A percentile compares a stretch with the other conserved stretches of the same genome.
Conservation (phyloP, 2,329 filamentous ascomycete genomes). For the Monilinia vaccinii-corymbosi region DNA sequence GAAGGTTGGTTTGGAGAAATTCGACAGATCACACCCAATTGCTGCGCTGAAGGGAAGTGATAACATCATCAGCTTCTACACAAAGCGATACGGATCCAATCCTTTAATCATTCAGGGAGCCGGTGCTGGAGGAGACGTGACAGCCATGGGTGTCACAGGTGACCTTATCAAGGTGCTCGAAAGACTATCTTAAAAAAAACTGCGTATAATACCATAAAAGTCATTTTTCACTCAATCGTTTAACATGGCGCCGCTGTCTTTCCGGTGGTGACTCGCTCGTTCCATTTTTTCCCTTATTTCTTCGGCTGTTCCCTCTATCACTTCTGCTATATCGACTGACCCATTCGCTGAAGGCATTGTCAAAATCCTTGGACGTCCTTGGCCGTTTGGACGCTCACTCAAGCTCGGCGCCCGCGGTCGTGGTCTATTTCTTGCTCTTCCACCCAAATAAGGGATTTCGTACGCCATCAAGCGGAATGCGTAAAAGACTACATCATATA, state of each 20-base stretch:
- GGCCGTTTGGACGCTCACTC: conserved; percentile 45
- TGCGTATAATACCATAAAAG: conserved; percentile 11
- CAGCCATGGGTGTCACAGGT: conserved; percentile 93
- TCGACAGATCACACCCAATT: conserved; percentile 82
- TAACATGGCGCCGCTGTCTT: conserved; percentile 13
- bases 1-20: conserved; percentile 87
- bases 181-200: conserved; percentile 32
- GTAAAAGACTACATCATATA: conserved; percentile 57
- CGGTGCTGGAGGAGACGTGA: conserved; percentile 89
- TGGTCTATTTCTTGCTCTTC: conserved; percentile 48
- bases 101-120: conserved; percentile 92
- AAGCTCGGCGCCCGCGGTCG: conserved; percentile 54
- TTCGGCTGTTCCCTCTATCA: conserved; percentile 9
- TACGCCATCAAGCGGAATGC: conserved; percentile 47
- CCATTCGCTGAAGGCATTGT: conserved; percentile 13
- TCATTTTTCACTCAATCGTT: conserved; percentile 14
- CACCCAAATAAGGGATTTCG: conserved; percentile 51
- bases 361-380: conserved; percentile 27
- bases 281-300: conserved; percentile 18
- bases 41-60: conserved; percentile 93
- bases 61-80: conserved; percentile 99
- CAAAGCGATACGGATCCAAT: conserved; percentile 82
- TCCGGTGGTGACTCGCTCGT: conserved; percentile 14
- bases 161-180: conserved; percentile 85
- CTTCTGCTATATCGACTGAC: conserved; percentile 3